A percentile compares a stretch with the other conserved stretches of the same genome.
phyloP scores from a whole-genome alignment of 2,329 filamentous ascomycete genomes.

The Fusarium tricinctum region DNA sequence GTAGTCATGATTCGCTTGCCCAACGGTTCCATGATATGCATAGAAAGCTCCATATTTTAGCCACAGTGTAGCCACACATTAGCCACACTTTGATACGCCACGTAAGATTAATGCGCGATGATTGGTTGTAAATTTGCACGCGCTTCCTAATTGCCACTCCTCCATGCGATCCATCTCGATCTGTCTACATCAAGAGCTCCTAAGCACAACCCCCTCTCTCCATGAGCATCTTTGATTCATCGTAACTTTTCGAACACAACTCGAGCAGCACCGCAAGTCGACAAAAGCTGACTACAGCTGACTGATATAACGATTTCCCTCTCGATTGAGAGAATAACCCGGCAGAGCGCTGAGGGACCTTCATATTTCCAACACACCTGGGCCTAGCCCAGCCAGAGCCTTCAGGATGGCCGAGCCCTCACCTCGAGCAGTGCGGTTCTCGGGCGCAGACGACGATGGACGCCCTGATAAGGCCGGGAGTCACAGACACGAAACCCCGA shows the following conservation, averaged over 20 bases:
- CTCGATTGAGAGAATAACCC: constrained; percentile 27
- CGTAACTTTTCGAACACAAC: constrained; percentile 33
- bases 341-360: constrained; percentile 42
- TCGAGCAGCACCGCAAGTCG: constrained; percentile 22
- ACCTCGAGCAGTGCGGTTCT: constrained; percentile 70
- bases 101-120: constrained; percentile 8
- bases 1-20: constrained; percentile 3
- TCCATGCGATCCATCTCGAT: constrained; percentile 50
- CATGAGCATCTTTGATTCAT: constrained; percentile 48
- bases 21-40: constrained; percentile 14
- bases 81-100: constrained; percentile 37
- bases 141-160: constrained; percentile 42
- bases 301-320: background rate
- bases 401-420: constrained; percentile 62
- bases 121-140: constrained; percentile 44
- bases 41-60: background rate
- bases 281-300: constrained; percentile 19
- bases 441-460: constrained; percentile 61
- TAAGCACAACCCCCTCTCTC: constrained; percentile 41
- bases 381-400: constrained; percentile 35
- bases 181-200: constrained; percentile 45
- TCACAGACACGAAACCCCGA: constrained; percentile 51
- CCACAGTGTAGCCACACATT: constrained; percentile 27
- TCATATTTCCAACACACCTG: constrained; percentile 37
- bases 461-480: constrained; percentile 60